Evolutionary conservation across 306 rosid genomes (phyloP).

Genomic region (Glycine soja): DNA sequence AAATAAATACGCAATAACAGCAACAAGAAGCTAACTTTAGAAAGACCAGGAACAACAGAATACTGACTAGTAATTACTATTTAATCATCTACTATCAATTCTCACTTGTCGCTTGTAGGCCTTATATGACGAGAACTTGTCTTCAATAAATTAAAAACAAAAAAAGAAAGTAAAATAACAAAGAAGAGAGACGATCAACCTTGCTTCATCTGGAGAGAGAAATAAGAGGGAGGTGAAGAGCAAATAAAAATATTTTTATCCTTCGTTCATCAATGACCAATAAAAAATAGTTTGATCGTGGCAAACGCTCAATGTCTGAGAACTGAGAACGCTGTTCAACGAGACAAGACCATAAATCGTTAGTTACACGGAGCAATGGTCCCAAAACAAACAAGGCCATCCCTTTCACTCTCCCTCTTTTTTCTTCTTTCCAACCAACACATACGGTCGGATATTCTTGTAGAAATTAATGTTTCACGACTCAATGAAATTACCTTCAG

Average conservation of each 20-base stretch:
- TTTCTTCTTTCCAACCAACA: slow-evolving; percentile 17
- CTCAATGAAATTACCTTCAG: slow-evolving; percentile 3
- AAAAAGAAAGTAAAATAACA: background rate
- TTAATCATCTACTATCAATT: slow-evolving; percentile 7
- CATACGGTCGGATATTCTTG: background rate
- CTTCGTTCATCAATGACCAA: slow-evolving; percentile 44
- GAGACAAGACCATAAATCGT: slow-evolving; percentile 25
- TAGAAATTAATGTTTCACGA: background rate
- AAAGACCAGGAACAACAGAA: slow-evolving; percentile 44
- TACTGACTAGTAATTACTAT: slow-evolving; percentile 43
- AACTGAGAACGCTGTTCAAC: slow-evolving; percentile 37
- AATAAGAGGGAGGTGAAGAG: background rate
- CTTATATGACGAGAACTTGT: slow-evolving; percentile 7
- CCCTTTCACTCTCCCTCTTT: slow-evolving; percentile 23
- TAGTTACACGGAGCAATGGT: slow-evolving; percentile 25
- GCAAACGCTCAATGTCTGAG: slow-evolving; percentile 55
- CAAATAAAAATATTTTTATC: background rate
- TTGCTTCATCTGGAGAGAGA: slow-evolving; percentile 34
- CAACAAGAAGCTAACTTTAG: slow-evolving; percentile 58
- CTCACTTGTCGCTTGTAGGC: background rate
- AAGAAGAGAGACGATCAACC: slow-evolving; percentile 10
- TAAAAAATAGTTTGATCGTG: slow-evolving; percentile 30
- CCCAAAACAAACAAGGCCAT: slow-evolving; percentile 47
- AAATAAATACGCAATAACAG: slow-evolving; percentile 50
- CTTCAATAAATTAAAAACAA: background rate